Base-by-base conservation (phyloP, 306 rosid genomes). In the Citrullus amarus region DNA sequence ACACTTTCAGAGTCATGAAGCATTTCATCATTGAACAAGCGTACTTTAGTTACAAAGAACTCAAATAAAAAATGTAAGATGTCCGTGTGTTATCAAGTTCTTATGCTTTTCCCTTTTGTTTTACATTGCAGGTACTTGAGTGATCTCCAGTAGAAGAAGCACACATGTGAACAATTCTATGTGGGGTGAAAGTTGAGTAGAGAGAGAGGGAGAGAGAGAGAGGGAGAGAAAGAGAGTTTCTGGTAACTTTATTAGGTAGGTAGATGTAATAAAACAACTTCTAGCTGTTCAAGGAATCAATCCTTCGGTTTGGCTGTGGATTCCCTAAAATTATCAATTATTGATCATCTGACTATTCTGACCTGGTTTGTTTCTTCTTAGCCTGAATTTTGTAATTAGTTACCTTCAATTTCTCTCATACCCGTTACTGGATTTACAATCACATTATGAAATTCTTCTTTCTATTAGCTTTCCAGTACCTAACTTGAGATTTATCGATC, bases 91-190 rank as follows among this genome's bases (percentile, higher is more conserved):
- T 74, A 53, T 51, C 44, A 4, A 72, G 60, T 70, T 72, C 59
- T 38, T 38, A 41, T 34, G 62, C 56, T 50, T 85, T 32, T 76
- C 51, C 15, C 75, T 57, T 50, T 85, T 66, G 59, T 78, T 57
- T 81, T 82, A 32, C 81, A 50, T 78, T 92, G 86, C 93, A 95
- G 98, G 91, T 84, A 88, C 97, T 85, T 95, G 91, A 94, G 73
- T 41, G 72, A 82, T 80, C 86, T 76, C 77, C 79, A 80, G 84
- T 81, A 82, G 83, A 83, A 79, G 78, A 83, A 79, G 78, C 89
- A 66, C 78, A 41, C 83, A 39, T 28, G 41, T 13, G 56, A 20
- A 9, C 25, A 44, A 44, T 57, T 17, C 39, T 41, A 57, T 59
- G 70, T 55, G 51, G 41, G 57, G 69, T 65, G 70, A 77, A 77